Evolutionary conservation across 2,329 filamentous ascomycete species (phyloP), one percentile per base, ranked within the genome.

Genomic region (Arachnomyces sp.): DNA sequence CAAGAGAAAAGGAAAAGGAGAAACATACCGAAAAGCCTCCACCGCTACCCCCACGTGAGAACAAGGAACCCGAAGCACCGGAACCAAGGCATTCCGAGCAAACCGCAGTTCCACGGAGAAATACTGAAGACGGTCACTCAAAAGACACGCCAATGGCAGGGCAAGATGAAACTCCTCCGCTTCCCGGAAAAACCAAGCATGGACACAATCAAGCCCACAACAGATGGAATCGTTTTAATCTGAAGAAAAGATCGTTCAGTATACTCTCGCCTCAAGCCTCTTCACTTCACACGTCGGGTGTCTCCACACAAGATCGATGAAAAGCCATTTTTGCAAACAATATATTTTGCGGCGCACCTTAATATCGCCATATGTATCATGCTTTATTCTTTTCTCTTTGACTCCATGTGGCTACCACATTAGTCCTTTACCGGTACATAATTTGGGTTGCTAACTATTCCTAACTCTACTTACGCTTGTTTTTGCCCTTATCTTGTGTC

Each of bases 201-300:
- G 45, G 21, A 9, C 21, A 47, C 6, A 51, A 52, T 46, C 31
- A 41, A 14, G 43, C 44, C 9, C 50, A 54, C 44, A 48, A 51
- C 3, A 59, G 55, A 47, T 66, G 59, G 53, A 63, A 60, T 45
- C 61, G 61, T 30, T 69, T 69, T 51, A 66, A 62, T 39, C 50
- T 69, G 40, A 53, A 63, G 36, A 68, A 66, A 50, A 69, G 66
- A 47, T 65, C 61, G 5, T 68, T 67, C 41, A 65, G 57, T 49
- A 57, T 65, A 43, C 21, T 25, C 21, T 25, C 21, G 21, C 21
- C 21, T 5, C 21, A 25, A 5, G 5, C 21, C 9, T 25, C 21
- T 25, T 25, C 21, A 25, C 21, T 9, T 5, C 21, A 25, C 5
- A 5, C 21, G 9, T 9, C 21, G 21, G 21, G 21, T 25, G 21